A percentile compares a stretch with the other conserved stretches of the same genome.
These are phyloP conservation scores for Furcasterigmium sp. DNA, from an alignment of 2,329 filamentous ascomycete species.

Conservation along the genomic window DNA sequence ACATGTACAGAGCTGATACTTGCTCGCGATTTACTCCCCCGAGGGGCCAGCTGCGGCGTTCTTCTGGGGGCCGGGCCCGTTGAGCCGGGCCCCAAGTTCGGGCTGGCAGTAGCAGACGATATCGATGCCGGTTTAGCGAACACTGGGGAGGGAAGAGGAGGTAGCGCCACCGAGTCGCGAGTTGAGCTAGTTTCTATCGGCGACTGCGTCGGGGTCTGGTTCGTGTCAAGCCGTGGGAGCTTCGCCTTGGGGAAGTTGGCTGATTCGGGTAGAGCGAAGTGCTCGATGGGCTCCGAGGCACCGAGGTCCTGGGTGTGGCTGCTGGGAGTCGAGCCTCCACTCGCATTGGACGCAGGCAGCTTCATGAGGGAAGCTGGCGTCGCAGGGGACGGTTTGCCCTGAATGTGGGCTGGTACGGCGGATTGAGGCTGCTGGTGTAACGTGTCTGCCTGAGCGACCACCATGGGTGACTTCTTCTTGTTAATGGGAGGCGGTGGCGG, in stretches of 20 bases:
- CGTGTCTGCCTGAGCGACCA: slow-evolving; percentile 47
- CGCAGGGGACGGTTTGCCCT: slow-evolving; percentile 56
- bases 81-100: slow-evolving; percentile 54
- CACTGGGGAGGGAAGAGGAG: slow-evolving; percentile 42
- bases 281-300: slow-evolving; percentile 50
- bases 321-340: slow-evolving; percentile 30
- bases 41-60: slow-evolving; percentile 51
- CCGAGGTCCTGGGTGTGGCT: slow-evolving; percentile 33
- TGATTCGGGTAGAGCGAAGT: slow-evolving; percentile 68
- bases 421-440: slow-evolving; percentile 13
- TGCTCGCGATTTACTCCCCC: slow-evolving; percentile 61
- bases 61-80: slow-evolving; percentile 40
- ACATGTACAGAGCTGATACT: slow-evolving; percentile 70
- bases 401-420: slow-evolving; percentile 17
- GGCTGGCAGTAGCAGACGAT: slow-evolving; percentile 59
- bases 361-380: slow-evolving; percentile 88
- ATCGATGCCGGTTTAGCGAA: slow-evolving; percentile 34
- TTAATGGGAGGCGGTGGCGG: slow-evolving; percentile 63
- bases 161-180: slow-evolving; percentile 43
- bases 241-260: slow-evolving; percentile 40
- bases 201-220: slow-evolving; percentile 35
- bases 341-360: slow-evolving; percentile 51
- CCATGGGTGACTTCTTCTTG: slow-evolving; percentile 61
- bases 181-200: slow-evolving; percentile 32
- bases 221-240: slow-evolving; percentile 43